phyloP scores from a whole-genome alignment of 1,139 yeast species.

The Suhomyces bribrorum region DNA sequence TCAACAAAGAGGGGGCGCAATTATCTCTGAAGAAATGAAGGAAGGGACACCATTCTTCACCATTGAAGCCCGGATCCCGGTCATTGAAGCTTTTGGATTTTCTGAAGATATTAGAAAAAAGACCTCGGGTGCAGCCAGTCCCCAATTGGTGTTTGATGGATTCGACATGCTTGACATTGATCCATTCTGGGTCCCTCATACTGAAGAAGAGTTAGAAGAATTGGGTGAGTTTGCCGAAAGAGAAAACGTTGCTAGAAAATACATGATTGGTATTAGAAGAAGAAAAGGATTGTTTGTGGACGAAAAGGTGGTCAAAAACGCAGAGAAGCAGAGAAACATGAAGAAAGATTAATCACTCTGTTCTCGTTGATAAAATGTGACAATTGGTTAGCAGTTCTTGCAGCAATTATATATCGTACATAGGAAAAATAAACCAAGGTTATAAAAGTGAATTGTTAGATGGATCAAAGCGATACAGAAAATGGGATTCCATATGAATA shows the following conservation, averaged over 20 bases:
- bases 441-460: too few relatives aligned
- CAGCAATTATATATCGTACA: too few relatives aligned
- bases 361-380: background rate
- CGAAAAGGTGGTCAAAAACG: slow-evolving; percentile 85
- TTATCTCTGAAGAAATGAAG: slow-evolving; percentile 90
- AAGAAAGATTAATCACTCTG: slow-evolving; percentile 50
- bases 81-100: slow-evolving; percentile 94
- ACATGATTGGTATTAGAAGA: slow-evolving; percentile 78
- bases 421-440: too few relatives aligned
- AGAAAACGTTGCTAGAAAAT: slow-evolving; percentile 84
- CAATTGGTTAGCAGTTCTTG: too few relatives aligned
- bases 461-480: too few relatives aligned
- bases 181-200: slow-evolving; percentile 99
- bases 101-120: slow-evolving; percentile 91
- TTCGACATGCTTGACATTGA: slow-evolving; percentile 84
- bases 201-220: slow-evolving; percentile 94
- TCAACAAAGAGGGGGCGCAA: slow-evolving; percentile 82
- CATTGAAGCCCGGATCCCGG: slow-evolving; percentile 83
- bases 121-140: slow-evolving; percentile 97
- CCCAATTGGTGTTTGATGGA: slow-evolving; percentile 90
- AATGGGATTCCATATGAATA: too few relatives aligned
- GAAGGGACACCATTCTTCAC: slow-evolving; percentile 98
- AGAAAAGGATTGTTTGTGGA: slow-evolving; percentile 90
- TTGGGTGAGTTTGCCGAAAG: slow-evolving; percentile 91
- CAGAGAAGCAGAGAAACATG: slow-evolving; percentile 89